A percentile compares a stretch with the other conserved stretches of the same genome.
Evolutionary conservation across 345 rosid species (phyloP).

Genomic region (Excoecaria cochinchinensis): DNA sequence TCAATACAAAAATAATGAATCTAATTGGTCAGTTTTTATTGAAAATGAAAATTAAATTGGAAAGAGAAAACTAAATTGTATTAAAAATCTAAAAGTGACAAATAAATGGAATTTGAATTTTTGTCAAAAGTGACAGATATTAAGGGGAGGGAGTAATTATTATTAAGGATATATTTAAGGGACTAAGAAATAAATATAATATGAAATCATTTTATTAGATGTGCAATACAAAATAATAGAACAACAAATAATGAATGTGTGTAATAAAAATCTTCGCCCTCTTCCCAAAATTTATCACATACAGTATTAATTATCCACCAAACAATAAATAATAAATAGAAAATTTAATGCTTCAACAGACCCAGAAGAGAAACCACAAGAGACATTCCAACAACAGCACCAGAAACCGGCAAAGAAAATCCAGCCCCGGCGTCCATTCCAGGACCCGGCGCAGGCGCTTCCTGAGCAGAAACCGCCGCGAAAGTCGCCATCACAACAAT

Average conservation of each 20-base stretch:
- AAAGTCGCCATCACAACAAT: conserved; percentile 14
- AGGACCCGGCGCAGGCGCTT: conserved; percentile 37
- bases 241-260: neutral
- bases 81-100: too few relatives aligned
- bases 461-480: conserved; percentile 36
- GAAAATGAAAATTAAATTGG: too few relatives aligned
- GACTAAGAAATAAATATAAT: too few relatives aligned
- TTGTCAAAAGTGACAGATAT: too few relatives aligned
- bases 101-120: too few relatives aligned
- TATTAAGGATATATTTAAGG: too few relatives aligned
- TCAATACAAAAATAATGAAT: too few relatives aligned
- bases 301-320: neutral
- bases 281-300: neutral
- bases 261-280: neutral
- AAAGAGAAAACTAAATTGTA: too few relatives aligned
- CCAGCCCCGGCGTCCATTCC: conserved; percentile 31
- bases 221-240: neutral
- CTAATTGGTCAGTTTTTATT: too few relatives aligned
- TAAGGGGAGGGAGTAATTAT: too few relatives aligned
- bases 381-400: conserved; percentile 20
- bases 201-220: too few relatives aligned
- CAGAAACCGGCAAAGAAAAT: conserved; percentile 28
- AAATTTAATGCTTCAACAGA: conserved; percentile 20
- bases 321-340: neutral
- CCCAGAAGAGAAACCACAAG: conserved; percentile 32